Evolutionary conservation across 768 basidiomycete species (phyloP), one percentile per base, ranked within the genome.

Genomic region (Lactarius vividus): DNA sequence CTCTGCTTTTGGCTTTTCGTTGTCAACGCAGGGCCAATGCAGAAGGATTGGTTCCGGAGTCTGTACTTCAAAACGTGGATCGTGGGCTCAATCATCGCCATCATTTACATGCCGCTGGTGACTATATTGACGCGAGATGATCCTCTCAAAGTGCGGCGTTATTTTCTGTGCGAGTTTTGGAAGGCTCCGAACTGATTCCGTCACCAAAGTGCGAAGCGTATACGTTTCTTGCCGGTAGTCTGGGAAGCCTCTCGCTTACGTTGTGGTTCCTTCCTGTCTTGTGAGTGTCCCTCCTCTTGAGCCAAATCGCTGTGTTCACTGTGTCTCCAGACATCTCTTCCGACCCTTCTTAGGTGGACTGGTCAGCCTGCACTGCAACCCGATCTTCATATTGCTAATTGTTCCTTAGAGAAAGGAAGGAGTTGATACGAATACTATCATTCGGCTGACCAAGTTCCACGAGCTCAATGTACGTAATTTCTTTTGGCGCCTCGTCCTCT

Each of bases 1-100:
- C 80, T 94, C 0, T 94, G 90, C 71, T 94, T 94, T 74, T 94
- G 92, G 92, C 77, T 93, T 15, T 94, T 91, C 78, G 83, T 94
- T 42, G 79, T 93, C 57, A 89, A 89, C 63, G 79, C 88, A 0
- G 79, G 83, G 23, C 80, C 85, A 0, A 74, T 75, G 1, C 84
- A 88, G 42, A 55, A 20, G 71, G 83, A 90, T 71, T 94, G 92
- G 92, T 93, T 94, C 78, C 77, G 79, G 20, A 91, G 85, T 71
- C 67, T 78, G 23, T 91, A 92, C 71, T 94, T 92, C 80, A 89
- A 83, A 74, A 78, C 78, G 3, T 94, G 92, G 92, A 75, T 82
- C 18, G 67, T 82, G 29, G 91, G 92, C 13, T 90, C 91, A 9
- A 54, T 77, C 18, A 44, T 84, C 13, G 87, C 88, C 0, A 63